A percentile compares a stretch with the other conserved stretches of the same genome.
Conservation (phyloP, 805 yeast genomes). For the Tetrapisispora iriomotensis region DNA sequence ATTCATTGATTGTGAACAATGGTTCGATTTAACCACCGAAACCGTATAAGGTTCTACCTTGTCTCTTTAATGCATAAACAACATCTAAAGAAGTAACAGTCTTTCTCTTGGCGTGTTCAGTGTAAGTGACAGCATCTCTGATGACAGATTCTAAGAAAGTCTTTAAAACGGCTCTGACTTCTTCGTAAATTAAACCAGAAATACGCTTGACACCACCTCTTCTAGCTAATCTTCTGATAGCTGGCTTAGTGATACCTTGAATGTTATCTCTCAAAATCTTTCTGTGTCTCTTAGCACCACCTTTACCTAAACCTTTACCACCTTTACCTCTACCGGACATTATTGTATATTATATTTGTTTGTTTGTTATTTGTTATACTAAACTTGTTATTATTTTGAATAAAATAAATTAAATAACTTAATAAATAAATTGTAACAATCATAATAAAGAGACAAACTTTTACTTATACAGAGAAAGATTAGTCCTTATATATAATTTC, state of each 20-base stretch:
- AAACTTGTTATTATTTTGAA: too few species aligned
- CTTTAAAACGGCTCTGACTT: slow-evolving; percentile 93
- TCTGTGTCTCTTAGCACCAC: slow-evolving; percentile 99
- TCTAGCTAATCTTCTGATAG: slow-evolving; percentile 98
- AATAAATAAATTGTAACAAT: too few species aligned
- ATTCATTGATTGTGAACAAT: too few species aligned
- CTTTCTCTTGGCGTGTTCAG: slow-evolving; percentile 99
- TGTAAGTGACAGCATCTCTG: slow-evolving; percentile 97
- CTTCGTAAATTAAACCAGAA: slow-evolving; percentile 95
- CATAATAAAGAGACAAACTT: too few species aligned
- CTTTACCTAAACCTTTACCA: slow-evolving; percentile 99
- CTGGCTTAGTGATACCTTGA: slow-evolving; percentile 99
- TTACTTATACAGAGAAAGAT: too few species aligned
- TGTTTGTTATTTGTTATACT: slow-evolving; percentile 52
- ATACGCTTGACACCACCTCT: slow-evolving; percentile 99
- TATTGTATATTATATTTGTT: slow-evolving; percentile 3
- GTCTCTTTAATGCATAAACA: slow-evolving; percentile 98
- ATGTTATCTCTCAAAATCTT: slow-evolving; percentile 98
- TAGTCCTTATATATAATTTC: too few species aligned
- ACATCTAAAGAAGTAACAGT: slow-evolving; percentile 97
- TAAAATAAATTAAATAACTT: too few species aligned
- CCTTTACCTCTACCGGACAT: slow-evolving; percentile 99
- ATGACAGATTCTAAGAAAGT: slow-evolving; percentile 92
- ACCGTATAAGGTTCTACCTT: slow-evolving; percentile 99
- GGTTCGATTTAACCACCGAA: slow-evolving; percentile 97